Evolutionary conservation across 768 basidiomycete genomes (phyloP).

Genomic region (Tephrocybe rancida): DNA sequence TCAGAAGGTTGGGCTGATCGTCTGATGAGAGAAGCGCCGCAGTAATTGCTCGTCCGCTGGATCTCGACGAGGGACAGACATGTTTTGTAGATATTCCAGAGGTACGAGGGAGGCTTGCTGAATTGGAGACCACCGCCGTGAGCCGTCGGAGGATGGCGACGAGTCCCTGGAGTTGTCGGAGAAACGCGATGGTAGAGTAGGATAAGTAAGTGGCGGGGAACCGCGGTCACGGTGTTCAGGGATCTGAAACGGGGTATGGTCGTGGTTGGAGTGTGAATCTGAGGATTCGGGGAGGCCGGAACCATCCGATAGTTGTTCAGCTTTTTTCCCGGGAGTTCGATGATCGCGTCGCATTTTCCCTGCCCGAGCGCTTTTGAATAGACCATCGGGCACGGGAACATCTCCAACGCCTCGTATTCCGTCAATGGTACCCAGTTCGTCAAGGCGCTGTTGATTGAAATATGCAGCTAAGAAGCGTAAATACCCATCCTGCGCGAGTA

Average conservation of each 20-base stretch:
- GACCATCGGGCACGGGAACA: constrained; percentile 69
- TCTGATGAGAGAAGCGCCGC: constrained; percentile 51
- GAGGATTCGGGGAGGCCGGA: constrained; percentile 22
- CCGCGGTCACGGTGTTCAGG: constrained; percentile 24
- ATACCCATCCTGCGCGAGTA: constrained; percentile 20
- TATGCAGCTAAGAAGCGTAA: constrained; percentile 65
- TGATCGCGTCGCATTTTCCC: constrained; percentile 60
- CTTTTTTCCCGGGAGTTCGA: constrained; percentile 37
- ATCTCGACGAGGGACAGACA: constrained; percentile 57
- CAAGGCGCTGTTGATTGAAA: constrained; percentile 78
- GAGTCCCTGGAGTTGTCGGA: constrained; percentile 36
- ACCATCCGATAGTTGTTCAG: constrained; percentile 30
- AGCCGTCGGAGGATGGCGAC: constrained; percentile 41
- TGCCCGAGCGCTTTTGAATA: constrained; percentile 78
- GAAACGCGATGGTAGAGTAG: constrained; percentile 26
- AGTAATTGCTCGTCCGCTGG: constrained; percentile 67
- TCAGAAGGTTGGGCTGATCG: constrained; percentile 3
- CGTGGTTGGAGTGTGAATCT: constrained; percentile 23
- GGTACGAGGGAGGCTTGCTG: constrained; percentile 52
- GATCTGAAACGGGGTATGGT: constrained; percentile 16
- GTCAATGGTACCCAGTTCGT: constrained; percentile 72
- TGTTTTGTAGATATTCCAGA: constrained; percentile 59
- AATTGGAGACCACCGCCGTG: constrained; percentile 23
- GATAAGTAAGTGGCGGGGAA: constrained; percentile 23
- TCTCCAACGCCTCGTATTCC: constrained; percentile 67